Base-by-base conservation (phyloP, 2,329 filamentous ascomycete species). In the Fusarium acutatum region DNA sequence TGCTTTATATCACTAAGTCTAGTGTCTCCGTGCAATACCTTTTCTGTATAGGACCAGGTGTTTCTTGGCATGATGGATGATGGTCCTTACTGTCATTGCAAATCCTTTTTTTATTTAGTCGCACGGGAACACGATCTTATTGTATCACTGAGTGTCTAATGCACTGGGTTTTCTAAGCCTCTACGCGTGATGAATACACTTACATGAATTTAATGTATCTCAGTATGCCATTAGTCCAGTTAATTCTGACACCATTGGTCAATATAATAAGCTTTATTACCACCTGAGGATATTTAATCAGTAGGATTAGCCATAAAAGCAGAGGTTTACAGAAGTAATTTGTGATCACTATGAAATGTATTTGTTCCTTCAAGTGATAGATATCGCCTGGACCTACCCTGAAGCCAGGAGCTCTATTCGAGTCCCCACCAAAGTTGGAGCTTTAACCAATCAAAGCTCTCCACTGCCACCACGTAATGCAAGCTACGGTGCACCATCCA, bases 391-490 rank as follows among this genome's bases (percentile, higher is more conserved):
- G 11, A 22, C 22, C 52, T 73, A 74, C 71, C 71, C 71, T 73
- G 18, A 40, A 68, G 71, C 47, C 13, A 53, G 32, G 22, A 63
- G 69, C 69, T 72, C 35, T 17, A 8, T 41, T 34, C 4, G 5
- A 1, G 65, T 37, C 35, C 43, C 75, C 75, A 75, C 72, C 43
- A 40, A 22, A 26, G 7, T 6, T 15, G 37, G 35, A 77, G 75
- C 75, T 75, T 68, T 22, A 53, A 12, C 78, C 77, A 79, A 80
- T 80, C 46, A 76, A 30, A 56, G 9, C 9, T 32, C 43, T 24
- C 69, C 71, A 65, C 66, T 72, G 60, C 74, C 72, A 79, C 79
- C 79, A 80, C 79, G 79, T 80, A 80, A 79, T 77, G 59, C 71
- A 41, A 62, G 43, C 60, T 53, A 49, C 43, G 8, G 24, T 26